Evolutionary conservation across 2,329 filamentous ascomycete genomes (phyloP).

Genomic region (Penicillium freii): DNA sequence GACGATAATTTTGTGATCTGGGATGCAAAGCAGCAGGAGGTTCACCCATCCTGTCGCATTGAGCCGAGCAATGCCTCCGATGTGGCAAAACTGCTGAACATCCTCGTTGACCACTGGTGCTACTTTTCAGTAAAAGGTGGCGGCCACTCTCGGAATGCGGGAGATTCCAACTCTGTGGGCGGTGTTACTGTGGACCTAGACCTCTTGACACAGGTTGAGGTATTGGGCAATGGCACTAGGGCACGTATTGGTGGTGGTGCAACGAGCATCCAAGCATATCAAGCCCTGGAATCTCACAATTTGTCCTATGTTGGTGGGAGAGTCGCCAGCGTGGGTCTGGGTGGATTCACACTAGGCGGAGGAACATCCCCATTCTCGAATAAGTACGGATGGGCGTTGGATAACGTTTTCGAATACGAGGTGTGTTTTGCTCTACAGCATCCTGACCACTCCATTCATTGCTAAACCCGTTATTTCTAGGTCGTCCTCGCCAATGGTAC

Average conservation of each 20-base stretch:
- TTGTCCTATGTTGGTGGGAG: conserved; percentile 36
- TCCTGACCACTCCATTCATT: background rate
- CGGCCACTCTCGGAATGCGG: conserved; percentile 54
- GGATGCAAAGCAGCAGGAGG: conserved; percentile 19
- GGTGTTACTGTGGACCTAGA: conserved; percentile 25
- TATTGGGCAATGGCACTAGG: background rate
- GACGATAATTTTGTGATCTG: conserved; percentile 15
- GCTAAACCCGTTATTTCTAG: background rate
- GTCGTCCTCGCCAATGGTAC: conserved; percentile 23
- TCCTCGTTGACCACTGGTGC: conserved; percentile 22
- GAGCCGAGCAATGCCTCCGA: conserved; percentile 16
- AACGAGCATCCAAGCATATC: conserved; percentile 1
- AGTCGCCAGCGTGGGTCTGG: conserved; percentile 41
- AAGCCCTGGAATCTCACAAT: conserved; percentile 10
- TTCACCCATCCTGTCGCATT: conserved; percentile 19
- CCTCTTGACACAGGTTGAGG: conserved; percentile 10
- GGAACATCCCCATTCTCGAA: conserved; percentile 37
- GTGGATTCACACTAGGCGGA: conserved; percentile 40
- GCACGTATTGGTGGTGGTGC: background rate
- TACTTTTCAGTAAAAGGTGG: conserved; percentile 55
- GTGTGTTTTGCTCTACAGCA: conserved; percentile 4
- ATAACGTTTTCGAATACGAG: conserved; percentile 23
- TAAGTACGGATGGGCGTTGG: conserved; percentile 24
- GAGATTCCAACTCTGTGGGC: conserved; percentile 50
- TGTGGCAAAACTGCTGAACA: conserved; percentile 15